Conservation (phyloP, 2,329 filamentous ascomycete genomes). For the Raffaelea deltoideospora region DNA sequence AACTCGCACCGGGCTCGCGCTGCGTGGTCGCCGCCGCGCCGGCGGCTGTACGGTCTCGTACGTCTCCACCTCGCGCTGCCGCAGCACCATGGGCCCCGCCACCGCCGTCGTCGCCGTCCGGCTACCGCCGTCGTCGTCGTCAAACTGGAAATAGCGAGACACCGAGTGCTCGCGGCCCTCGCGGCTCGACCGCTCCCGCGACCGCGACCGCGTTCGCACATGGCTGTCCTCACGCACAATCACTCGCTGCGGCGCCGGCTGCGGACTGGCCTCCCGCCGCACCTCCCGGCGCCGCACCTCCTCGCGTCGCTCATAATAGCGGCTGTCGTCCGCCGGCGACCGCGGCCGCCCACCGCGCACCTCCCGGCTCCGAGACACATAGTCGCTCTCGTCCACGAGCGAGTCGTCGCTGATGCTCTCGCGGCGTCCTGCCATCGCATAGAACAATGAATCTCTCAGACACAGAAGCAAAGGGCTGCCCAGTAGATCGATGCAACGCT, state of each 20-base stretch:
- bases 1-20: conserved; percentile 23
- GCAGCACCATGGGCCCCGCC: conserved; percentile 36
- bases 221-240: too few species aligned
- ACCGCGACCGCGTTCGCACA: conserved; percentile 27
- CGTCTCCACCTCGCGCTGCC: conserved; percentile 39
- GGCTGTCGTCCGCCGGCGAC: conserved; percentile 1
- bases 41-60: conserved; percentile 33
- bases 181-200: conserved; percentile 28
- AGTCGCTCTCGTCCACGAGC: conserved; percentile 6
- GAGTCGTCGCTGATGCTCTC: conserved; percentile 3
- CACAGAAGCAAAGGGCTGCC: background rate
- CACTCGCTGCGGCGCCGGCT: too few species aligned
- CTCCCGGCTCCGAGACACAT: background rate
- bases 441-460: background rate
- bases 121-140: conserved; percentile 29
- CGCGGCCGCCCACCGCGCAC: too few species aligned
- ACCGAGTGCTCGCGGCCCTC: conserved; percentile 39
- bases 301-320: background rate
- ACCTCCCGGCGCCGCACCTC: background rate
- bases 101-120: conserved; percentile 25
- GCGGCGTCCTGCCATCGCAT: background rate
- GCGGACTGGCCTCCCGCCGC: too few species aligned
- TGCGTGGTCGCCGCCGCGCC: conserved; percentile 24
- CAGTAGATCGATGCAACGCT: background rate
- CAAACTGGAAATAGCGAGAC: too few species aligned